Evolutionary conservation across 768 basidiomycete species (phyloP), one percentile per base, ranked within the genome.

Genomic region (Coprinopsis strossmayeri): DNA sequence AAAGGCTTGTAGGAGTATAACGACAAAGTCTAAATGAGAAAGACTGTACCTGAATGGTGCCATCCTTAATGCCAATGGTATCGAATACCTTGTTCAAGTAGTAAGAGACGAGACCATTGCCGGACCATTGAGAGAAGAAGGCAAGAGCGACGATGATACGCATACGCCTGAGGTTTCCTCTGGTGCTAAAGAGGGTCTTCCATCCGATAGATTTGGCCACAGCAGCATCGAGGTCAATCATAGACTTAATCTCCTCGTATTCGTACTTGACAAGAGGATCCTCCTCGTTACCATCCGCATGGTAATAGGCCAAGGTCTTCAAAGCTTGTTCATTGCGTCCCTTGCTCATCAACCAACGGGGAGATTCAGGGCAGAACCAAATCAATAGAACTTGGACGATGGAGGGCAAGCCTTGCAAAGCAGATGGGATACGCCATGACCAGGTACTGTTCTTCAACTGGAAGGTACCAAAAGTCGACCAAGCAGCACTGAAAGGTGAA

Each of bases 101-200:
- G 72, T 84, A 89, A 5, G 84, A 87, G 44, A 87, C 82, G 46
- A 91, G 82, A 59, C 87, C 87, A 57, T 89, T 89, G 12, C 86
- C 87, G 9, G 84, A 88, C 87, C 86, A 89, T 57, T 87, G 84
- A 2, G 86, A 88, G 75, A 90, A 88, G 75, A 85, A 85, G 40
- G 84, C 86, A 48, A 90, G 69, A 40, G 82, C 83, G 53, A 86
- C 61, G 62, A 91, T 84, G 63, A 90, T 84, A 48, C 76, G 67
- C 74, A 91, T 75, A 50, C 90, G 86, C 64, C 72, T 81, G 54
- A 78, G 70, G 74, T 91, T 91, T 45, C 87, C 89, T 24, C 72
- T 63, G 38, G 77, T 87, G 35, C 69, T 57, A 59, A 88, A 65
- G 55, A 92, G 74, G 2, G 83, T 72, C 57, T 75, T 80, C 82